These are phyloP conservation scores for Tricholoma sp. DNA, from an alignment of 768 basidiomycete species.

Conservation along the genomic window DNA sequence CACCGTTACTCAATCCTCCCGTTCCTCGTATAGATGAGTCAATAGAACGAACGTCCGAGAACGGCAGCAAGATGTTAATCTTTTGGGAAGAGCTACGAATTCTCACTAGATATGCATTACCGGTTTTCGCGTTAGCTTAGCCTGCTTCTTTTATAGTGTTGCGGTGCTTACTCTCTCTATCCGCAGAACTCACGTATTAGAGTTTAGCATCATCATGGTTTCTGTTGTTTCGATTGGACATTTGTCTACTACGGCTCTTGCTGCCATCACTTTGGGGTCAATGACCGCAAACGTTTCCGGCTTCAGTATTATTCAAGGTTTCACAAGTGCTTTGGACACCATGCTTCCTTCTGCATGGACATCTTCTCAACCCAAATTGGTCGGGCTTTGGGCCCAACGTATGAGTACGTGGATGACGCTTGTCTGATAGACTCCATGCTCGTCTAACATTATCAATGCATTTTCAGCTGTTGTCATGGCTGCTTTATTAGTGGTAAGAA, in stretches of 20 bases:
- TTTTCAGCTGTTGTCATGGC: conserved; percentile 56
- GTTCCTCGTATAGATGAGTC: conserved; percentile 58
- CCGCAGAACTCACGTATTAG: conserved; percentile 67
- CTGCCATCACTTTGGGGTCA: conserved; percentile 70
- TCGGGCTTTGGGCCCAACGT: conserved; percentile 88
- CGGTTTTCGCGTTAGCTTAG: conserved; percentile 60
- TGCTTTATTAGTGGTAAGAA: conserved; percentile 53
- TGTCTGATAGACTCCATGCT: neutral
- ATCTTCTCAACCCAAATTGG: conserved; percentile 72
- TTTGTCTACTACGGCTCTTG: conserved; percentile 83
- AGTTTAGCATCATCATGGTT: conserved; percentile 81
- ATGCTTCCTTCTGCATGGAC: conserved; percentile 96
- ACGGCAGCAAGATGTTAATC: conserved; percentile 24
- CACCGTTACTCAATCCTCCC: conserved; percentile 52
- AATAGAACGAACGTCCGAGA: conserved; percentile 23
- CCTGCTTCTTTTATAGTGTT: neutral
- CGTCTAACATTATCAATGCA: conserved; percentile 1
- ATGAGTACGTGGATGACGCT: conserved; percentile 54
- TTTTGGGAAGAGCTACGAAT: conserved; percentile 58
- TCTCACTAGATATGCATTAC: conserved; percentile 59
- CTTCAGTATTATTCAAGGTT: conserved; percentile 77
- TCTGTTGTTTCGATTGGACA: conserved; percentile 89
- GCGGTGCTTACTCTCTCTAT: neutral
- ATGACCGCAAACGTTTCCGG: conserved; percentile 74
- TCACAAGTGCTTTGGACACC: conserved; percentile 84